Conservation (phyloP, 768 basidiomycete genomes). For the Kwoniella bestiolae region DNA sequence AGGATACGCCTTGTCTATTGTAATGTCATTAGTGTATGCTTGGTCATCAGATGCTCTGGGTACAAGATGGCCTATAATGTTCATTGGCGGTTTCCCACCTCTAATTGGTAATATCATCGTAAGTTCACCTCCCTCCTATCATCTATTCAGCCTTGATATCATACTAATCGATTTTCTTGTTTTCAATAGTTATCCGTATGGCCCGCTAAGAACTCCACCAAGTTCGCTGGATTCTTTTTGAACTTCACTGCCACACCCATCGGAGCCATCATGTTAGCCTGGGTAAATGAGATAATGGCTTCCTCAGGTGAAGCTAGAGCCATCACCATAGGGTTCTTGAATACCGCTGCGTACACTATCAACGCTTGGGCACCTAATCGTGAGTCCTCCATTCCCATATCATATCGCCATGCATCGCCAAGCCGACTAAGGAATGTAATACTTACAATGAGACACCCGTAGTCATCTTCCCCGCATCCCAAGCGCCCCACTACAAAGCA, state of each 20-base stretch:
- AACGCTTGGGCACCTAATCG: slow-evolving; percentile 40
- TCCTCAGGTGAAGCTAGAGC: slow-evolving; percentile 31
- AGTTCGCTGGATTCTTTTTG: slow-evolving; percentile 37
- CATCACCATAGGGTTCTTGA: slow-evolving; percentile 35
- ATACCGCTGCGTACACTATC: slow-evolving; percentile 30
- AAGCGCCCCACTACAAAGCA: slow-evolving; percentile 43
- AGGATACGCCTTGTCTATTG: slow-evolving; percentile 34
- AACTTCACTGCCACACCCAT: slow-evolving; percentile 25
- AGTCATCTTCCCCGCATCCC: slow-evolving; percentile 43
- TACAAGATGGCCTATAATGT: slow-evolving; percentile 29
- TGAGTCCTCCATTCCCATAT: too few relatives aligned
- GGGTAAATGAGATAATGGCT: slow-evolving; percentile 36
- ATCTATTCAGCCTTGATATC: too few relatives aligned
- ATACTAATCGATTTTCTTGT: too few relatives aligned
- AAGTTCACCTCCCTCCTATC: too few relatives aligned
- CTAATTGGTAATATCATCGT: slow-evolving; percentile 36
- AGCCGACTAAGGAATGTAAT: too few relatives aligned
- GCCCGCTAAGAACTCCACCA: slow-evolving; percentile 19
- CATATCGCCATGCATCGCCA: too few relatives aligned
- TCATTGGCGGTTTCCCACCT: slow-evolving; percentile 25
- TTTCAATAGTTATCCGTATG: slow-evolving; percentile 21
- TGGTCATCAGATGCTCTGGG: slow-evolving; percentile 36
- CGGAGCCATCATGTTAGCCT: slow-evolving; percentile 36
- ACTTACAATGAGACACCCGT: background rate
- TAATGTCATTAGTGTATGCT: slow-evolving; percentile 27